Conservation (phyloP, 176 grass and related monocot genomes). For the Leersia perrieri region DNA sequence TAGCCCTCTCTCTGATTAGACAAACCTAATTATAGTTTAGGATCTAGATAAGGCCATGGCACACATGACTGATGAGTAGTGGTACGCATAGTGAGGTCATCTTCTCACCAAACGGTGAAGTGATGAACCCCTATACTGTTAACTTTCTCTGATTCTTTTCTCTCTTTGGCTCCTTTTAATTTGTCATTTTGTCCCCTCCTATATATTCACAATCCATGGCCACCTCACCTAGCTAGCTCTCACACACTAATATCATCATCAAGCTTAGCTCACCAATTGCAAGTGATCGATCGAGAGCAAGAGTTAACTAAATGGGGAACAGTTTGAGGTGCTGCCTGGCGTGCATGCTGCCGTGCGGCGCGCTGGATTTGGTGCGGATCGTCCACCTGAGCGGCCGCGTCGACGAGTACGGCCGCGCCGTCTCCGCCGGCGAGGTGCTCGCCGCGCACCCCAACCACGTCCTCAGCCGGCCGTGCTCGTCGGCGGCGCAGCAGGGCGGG, state of each 20-base stretch:
- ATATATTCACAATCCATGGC: conserved; percentile 27
- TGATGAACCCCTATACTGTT: neutral
- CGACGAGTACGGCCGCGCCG: conserved; percentile 75
- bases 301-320: conserved; percentile 73
- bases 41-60: conserved; percentile 23
- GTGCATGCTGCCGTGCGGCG: conserved; percentile 85
- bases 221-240: neutral
- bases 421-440: conserved; percentile 71
- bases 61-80: neutral
- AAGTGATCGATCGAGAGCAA: neutral
- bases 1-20: neutral
- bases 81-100: neutral
- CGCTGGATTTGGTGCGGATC: conserved; percentile 81
- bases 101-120: conserved; percentile 22
- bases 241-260: no score
- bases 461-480: conserved; percentile 60
- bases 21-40: neutral
- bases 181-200: neutral
- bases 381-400: conserved; percentile 84
- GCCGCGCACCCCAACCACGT: conserved; percentile 71
- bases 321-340: conserved; percentile 82
- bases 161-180: neutral
- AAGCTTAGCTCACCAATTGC: neutral
- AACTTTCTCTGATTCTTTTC: neutral
- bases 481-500: conserved; percentile 38